Evolutionary conservation across 2,329 filamentous ascomycete genomes (phyloP).

Genomic region (Trichoderma sp.): DNA sequence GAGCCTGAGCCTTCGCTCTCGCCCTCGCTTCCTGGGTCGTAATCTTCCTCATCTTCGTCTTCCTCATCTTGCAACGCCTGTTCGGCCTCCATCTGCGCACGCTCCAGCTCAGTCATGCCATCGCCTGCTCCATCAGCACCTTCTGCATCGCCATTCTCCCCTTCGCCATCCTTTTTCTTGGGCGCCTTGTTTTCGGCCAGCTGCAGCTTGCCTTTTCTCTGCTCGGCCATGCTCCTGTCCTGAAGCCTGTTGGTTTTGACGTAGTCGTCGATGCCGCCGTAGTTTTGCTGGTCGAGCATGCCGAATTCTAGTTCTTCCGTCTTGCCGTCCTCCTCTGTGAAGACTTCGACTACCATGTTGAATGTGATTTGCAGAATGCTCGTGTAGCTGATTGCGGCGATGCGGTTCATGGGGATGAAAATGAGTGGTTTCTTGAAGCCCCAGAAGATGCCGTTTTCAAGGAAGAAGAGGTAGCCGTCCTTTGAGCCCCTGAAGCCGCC

Average conservation of each 20-base stretch:
- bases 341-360: constrained; percentile 67
- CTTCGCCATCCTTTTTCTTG: constrained; percentile 51
- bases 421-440: constrained; percentile 71
- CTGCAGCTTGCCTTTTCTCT: constrained; percentile 66
- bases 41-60: constrained; percentile 68
- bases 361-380: constrained; percentile 70
- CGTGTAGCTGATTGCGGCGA: constrained; percentile 68
- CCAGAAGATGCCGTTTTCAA: constrained; percentile 69
- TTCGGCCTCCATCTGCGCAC: constrained; percentile 55
- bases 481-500: constrained; percentile 70
- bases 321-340: constrained; percentile 50
- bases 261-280: constrained; percentile 66
- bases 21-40: constrained; percentile 64
- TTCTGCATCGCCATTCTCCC: constrained; percentile 42
- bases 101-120: constrained; percentile 54
- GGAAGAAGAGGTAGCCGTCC: constrained; percentile 69
- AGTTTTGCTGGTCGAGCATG: constrained; percentile 73
- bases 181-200: constrained; percentile 61
- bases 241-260: constrained; percentile 64
- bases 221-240: constrained; percentile 70
- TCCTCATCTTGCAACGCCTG: constrained; percentile 62
- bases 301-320: constrained; percentile 68
- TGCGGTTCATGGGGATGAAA: constrained; percentile 64
- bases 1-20: constrained; percentile 61
- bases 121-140: constrained; percentile 44